Conservation (phyloP, 106 monocot genomes). For the Vanilla planifolia region DNA sequence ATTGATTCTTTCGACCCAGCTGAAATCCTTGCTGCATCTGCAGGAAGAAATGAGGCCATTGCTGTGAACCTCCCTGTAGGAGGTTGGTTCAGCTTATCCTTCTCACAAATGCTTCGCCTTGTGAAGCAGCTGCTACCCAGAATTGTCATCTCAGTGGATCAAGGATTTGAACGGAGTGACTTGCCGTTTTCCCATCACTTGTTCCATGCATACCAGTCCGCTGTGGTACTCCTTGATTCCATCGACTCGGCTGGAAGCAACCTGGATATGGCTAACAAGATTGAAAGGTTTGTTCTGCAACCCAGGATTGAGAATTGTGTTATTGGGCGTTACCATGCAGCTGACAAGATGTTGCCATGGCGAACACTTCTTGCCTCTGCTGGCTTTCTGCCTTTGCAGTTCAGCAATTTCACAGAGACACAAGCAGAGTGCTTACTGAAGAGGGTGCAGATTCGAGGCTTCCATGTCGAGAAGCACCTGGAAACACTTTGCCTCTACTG, state of each 20-base stretch:
- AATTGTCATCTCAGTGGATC: conserved; percentile 67
- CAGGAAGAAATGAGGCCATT: conserved; percentile 32
- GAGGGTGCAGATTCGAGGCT: conserved; percentile 78
- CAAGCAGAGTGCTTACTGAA: conserved; percentile 91
- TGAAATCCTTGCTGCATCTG: conserved; percentile 20
- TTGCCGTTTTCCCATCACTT: conserved; percentile 66
- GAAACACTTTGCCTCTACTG: conserved; percentile 62
- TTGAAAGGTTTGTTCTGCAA: conserved; percentile 65
- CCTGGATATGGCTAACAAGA: conserved; percentile 45
- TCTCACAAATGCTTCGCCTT: conserved; percentile 42
- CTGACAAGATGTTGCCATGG: conserved; percentile 52
- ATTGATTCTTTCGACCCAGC: conserved; percentile 62
- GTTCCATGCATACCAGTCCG: conserved; percentile 48
- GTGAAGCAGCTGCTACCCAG: conserved; percentile 77
- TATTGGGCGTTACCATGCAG: conserved; percentile 32
- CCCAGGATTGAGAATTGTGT: conserved; percentile 52
- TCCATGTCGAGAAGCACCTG: conserved; percentile 75
- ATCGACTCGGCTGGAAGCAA: conserved; percentile 61
- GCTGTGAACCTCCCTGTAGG: conserved; percentile 78
- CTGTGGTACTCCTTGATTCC: conserved; percentile 63
- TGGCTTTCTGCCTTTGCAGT: conserved; percentile 52
- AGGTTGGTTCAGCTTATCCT: conserved; percentile 11
- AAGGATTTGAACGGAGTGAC: conserved; percentile 61
- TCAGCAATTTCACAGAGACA: conserved; percentile 87
- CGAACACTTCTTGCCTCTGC: conserved; percentile 28